A percentile compares a stretch with the other conserved stretches of the same genome.
Evolutionary conservation across 768 basidiomycete species (phyloP).

Genomic region (Tricholoma furcatifolium): DNA sequence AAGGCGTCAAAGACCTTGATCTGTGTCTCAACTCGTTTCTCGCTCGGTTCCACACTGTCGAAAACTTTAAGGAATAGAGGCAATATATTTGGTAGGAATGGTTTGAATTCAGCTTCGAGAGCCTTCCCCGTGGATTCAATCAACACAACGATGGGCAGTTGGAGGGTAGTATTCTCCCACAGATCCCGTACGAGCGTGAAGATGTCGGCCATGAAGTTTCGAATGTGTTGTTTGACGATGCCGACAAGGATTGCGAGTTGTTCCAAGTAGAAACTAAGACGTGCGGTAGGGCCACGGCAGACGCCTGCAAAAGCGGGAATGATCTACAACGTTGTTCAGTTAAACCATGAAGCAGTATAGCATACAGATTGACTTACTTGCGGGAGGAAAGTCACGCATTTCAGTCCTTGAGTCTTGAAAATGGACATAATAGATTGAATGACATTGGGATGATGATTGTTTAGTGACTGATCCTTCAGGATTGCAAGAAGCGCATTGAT

Average conservation of each 20-base stretch:
- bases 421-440: constrained; percentile 99
- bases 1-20: constrained; percentile 95
- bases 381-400: constrained; percentile 92
- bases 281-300: constrained; percentile 76
- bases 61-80: constrained; percentile 90
- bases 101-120: constrained; percentile 95
- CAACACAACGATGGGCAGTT: constrained; percentile 88
- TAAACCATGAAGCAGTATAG: neutral
- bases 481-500: constrained; percentile 86
- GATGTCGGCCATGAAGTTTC: constrained; percentile 85
- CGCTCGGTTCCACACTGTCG: constrained; percentile 74
- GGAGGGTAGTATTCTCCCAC: constrained; percentile 83
- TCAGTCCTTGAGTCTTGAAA: constrained; percentile 96
- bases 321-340: constrained; percentile 48
- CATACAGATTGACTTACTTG: constrained; percentile 52
- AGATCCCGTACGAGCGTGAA: constrained; percentile 85
- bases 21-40: constrained; percentile 75
- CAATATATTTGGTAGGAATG: constrained; percentile 87
- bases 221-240: constrained; percentile 96
- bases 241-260: constrained; percentile 93
- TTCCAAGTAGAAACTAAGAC: constrained; percentile 89
- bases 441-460: constrained; percentile 85
- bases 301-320: constrained; percentile 93
- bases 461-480: constrained; percentile 85
- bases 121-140: constrained; percentile 93